Conservation (phyloP, 2,329 filamentous ascomycete species). For the Shiraia bambusicola region DNA sequence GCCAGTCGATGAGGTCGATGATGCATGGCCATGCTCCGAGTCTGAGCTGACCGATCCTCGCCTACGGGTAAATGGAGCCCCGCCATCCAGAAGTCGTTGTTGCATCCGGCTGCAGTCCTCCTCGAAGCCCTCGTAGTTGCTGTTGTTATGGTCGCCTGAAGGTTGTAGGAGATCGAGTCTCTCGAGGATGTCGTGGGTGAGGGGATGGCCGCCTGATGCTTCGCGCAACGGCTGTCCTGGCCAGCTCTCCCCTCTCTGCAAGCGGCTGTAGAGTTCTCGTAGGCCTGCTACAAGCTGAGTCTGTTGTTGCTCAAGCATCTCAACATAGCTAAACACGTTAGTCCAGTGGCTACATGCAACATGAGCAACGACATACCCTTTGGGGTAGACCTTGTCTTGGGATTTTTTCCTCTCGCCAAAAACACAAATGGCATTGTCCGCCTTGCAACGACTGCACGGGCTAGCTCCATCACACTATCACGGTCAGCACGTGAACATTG, state of each 20-base stretch:
- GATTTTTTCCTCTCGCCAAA: constrained; percentile 67
- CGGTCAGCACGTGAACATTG: constrained; percentile 9
- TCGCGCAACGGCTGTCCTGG: constrained; percentile 56
- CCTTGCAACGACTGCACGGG: constrained; percentile 63
- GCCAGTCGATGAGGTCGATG: constrained; percentile 39
- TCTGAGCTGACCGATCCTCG: constrained; percentile 59
- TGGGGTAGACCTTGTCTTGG: constrained; percentile 68
- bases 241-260: constrained; percentile 57
- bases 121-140: constrained; percentile 56
- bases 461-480: constrained; percentile 61
- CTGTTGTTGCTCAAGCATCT: constrained; percentile 69
- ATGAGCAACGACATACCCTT: constrained; percentile 53
- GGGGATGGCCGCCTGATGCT: constrained; percentile 55
- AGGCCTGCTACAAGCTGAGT: constrained; percentile 61
- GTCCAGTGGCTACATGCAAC: neutral
- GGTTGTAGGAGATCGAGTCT: constrained; percentile 59
- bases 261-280: constrained; percentile 60
- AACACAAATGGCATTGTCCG: constrained; percentile 65
- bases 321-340: constrained; percentile 55
- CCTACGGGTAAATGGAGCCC: constrained; percentile 54
- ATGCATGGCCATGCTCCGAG: constrained; percentile 55
- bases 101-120: constrained; percentile 60
- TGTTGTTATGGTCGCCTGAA: constrained; percentile 48
- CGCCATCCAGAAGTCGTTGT: constrained; percentile 55
- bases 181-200: constrained; percentile 65